Base-by-base conservation (phyloP, 2,329 filamentous ascomycete genomes). In the Phaeophleospora eucalypticola region DNA sequence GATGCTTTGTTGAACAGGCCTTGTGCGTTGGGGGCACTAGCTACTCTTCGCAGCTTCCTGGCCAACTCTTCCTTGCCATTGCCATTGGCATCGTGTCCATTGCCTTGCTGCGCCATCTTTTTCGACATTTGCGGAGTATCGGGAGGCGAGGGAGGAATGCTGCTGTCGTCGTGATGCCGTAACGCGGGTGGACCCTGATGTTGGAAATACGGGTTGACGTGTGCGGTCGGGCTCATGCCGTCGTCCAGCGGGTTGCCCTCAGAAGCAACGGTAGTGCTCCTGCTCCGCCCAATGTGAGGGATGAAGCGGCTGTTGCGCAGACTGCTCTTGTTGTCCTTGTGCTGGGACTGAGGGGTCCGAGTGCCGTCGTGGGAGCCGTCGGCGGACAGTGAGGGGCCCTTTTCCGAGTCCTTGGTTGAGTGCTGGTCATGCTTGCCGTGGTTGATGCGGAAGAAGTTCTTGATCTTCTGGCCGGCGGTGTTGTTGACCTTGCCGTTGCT, bases 181-280 rank as follows among this genome's bases (percentile, higher is more conserved):
- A 97, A 76, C 55, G 88, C 87, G 3, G 93, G 93, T 60, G 89
- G 89, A 47, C 93, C 93, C 71, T 98, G 93, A 67, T 97, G 93
- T 57, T 84, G 87, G 69, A 97, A 98, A 71, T 98, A 98, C 15
- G 93, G 93, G 67, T 98, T 98, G 55, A 89, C 91, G 64, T 91
- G 83, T 42, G 90, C 91, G 3, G 89, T 97, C 19, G 93, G 93
- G 64, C 90, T 95, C 62, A 95, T 78, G 52, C 81, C 77, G 68
- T 96, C 90, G 58, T 96, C 91, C 56, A 96, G 78, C 48, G 85
- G 81, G 65, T 96, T 89, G 59, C 90, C 90, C 71, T 96, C 91
- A 70, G 89, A 95, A 58, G 88, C 88, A 46, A 94, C 87, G 19
- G 91, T 97, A 50, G 87, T 84, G 29, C 89, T 94, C 61, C 91